A percentile compares a stretch with the other conserved stretches of the same genome.
Evolutionary conservation across 345 rosid genomes (phyloP).

Genomic region (Brassica napus): DNA sequence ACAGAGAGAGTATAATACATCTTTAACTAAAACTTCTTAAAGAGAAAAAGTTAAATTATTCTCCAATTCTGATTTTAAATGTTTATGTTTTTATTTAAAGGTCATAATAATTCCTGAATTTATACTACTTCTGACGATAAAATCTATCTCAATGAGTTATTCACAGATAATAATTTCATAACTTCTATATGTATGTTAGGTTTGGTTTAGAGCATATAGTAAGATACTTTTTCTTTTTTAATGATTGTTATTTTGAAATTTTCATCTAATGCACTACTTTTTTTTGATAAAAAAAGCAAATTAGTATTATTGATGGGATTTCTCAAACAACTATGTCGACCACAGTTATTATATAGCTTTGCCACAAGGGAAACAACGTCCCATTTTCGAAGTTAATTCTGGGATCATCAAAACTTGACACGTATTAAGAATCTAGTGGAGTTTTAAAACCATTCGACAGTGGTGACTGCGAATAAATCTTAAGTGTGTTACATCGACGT

Average conservation of each 20-base stretch:
- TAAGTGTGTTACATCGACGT: slow-evolving; percentile 2
- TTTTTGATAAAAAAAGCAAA: too few species aligned
- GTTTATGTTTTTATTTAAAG: background rate
- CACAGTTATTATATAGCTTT: slow-evolving; percentile 5
- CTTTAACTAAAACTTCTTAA: background rate
- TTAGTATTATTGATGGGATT: background rate
- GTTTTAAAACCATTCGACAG: slow-evolving; percentile 15
- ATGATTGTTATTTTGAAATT: background rate
- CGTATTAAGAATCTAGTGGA: background rate
- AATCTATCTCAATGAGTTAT: background rate
- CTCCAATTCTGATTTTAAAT: background rate
- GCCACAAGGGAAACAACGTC: background rate
- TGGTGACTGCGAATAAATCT: slow-evolving; percentile 11
- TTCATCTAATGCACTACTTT: background rate
- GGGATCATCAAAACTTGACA: slow-evolving; percentile 12
- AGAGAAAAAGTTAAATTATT: background rate
- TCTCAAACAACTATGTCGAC: background rate
- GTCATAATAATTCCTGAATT: background rate
- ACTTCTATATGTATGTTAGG: background rate
- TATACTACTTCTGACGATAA: background rate
- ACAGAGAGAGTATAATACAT: too few species aligned
- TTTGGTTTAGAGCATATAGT: background rate
- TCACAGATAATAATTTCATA: background rate
- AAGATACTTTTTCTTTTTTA: background rate
- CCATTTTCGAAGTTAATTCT: background rate